Evolutionary conservation across 768 basidiomycete species (phyloP).

Genomic region (Boletus eberwhitei): DNA sequence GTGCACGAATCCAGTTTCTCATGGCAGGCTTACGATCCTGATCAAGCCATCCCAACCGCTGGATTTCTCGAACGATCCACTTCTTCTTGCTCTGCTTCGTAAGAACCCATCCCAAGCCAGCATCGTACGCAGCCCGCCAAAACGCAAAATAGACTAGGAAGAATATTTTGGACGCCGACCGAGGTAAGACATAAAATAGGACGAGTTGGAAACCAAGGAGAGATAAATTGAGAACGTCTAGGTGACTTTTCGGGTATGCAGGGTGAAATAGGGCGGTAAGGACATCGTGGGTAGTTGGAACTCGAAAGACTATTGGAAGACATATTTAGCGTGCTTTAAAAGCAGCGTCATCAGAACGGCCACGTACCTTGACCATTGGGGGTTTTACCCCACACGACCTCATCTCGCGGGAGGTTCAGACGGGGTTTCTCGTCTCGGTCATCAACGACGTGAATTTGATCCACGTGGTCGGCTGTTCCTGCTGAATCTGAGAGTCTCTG

Average conservation of each 20-base stretch:
- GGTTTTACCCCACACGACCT: conserved; percentile 88
- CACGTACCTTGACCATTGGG: conserved; percentile 69
- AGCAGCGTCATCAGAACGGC: neutral
- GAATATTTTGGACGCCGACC: conserved; percentile 52
- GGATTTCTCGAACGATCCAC: conserved; percentile 86
- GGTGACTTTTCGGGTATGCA: conserved; percentile 77
- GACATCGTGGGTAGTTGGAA: conserved; percentile 90
- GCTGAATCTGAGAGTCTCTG: conserved; percentile 13
- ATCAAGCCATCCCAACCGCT: conserved; percentile 88
- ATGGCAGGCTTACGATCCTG: conserved; percentile 55
- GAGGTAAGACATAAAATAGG: conserved; percentile 68
- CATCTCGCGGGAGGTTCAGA: conserved; percentile 31
- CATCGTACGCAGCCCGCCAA: conserved; percentile 91
- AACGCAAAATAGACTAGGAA: conserved; percentile 91
- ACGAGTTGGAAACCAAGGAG: conserved; percentile 74
- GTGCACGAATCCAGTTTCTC: conserved; percentile 79
- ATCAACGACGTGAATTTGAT: conserved; percentile 5
- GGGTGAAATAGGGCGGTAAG: conserved; percentile 84
- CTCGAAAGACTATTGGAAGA: conserved; percentile 70
- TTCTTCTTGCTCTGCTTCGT: conserved; percentile 94
- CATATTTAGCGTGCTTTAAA: conserved; percentile 6
- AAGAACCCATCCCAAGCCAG: conserved; percentile 89
- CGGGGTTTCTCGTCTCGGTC: conserved; percentile 12
- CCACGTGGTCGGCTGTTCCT: neutral
- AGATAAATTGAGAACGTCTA: conserved; percentile 82